Percentiles rank a stretch among this genome's conserved stretches.
phyloP scores from a whole-genome alignment of 106 monocot genomes.

The Acorus calamus region DNA sequence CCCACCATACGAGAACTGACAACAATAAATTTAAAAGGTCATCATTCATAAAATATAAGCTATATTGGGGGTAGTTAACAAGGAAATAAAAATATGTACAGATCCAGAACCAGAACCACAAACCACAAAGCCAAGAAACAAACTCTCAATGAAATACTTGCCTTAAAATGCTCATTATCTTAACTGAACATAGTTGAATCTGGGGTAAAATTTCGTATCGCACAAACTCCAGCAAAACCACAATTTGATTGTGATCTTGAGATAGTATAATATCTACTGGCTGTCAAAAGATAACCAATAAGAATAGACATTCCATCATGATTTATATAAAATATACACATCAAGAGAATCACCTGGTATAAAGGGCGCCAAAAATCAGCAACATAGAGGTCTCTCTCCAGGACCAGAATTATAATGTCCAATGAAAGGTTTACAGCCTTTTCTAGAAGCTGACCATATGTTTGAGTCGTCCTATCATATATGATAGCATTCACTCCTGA shows the following conservation, averaged over 20 bases:
- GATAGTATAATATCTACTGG: slow-evolving; percentile 80
- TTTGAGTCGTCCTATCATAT: slow-evolving; percentile 56
- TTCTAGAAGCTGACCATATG: slow-evolving; percentile 59
- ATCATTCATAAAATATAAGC: too few species aligned
- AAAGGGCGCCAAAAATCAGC: slow-evolving; percentile 87
- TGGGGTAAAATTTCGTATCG: slow-evolving; percentile 67
- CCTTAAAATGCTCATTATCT: slow-evolving; percentile 74
- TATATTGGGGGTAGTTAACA: not conserved
- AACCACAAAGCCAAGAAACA: not conserved
- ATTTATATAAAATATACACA: not conserved
- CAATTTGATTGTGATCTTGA: slow-evolving; percentile 73
- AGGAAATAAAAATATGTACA: not conserved
- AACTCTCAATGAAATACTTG: slow-evolving; percentile 7
- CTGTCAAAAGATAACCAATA: slow-evolving; percentile 29
- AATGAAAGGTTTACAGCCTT: slow-evolving; percentile 69
- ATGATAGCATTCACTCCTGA: slow-evolving; percentile 65
- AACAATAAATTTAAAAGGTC: too few species aligned
- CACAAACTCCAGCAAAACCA: slow-evolving; percentile 80
- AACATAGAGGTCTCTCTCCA: slow-evolving; percentile 68
- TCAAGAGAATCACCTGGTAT: slow-evolving; percentile 54
- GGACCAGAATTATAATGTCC: slow-evolving; percentile 72
- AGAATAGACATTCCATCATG: slow-evolving; percentile 3
- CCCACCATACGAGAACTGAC: slow-evolving; percentile 80
- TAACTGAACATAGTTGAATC: slow-evolving; percentile 78
- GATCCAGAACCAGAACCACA: not conserved